Evolutionary conservation across 805 yeast genomes (phyloP), one percentile per base, ranked within the genome.

Genomic region (Saccharomyces cerevisiae): DNA sequence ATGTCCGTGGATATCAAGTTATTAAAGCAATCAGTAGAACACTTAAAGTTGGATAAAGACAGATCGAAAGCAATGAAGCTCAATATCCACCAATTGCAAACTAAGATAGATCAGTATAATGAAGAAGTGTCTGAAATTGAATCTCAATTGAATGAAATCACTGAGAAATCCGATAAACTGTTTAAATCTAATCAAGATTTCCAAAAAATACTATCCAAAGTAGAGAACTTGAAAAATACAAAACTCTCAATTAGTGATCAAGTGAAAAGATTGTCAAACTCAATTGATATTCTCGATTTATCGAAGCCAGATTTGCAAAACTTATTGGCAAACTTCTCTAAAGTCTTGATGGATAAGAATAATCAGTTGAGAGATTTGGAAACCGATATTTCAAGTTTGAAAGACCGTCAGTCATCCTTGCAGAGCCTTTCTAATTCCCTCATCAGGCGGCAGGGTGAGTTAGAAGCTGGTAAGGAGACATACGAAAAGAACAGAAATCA

Each of bases 161-260:
- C 84, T n/a, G 67, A 69, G 41, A 80, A 84, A 59, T 77, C 89
- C 2, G 84, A 86, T 49, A 65, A 65, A 13, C 72, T 91, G 13
- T 90, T 89, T 69, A 80, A 81, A 50, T 76, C 88, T 1, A 88
- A 89, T 63, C 96, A 89, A 65, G 85, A 86, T 55, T 91, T 85
- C 65, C 96, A 89, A 65, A 76, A 82, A 56, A 80, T 83, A 0
- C 65, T 91, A 22, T 82, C 86, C 29, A 80, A 80, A 57, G 69
- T 83, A 24, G 88, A 85, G 43, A 81, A 79, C 51, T 65, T 86
- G 48, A 71, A 73, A 36, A 80, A 79, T 50, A 77, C 78, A 49
- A 73, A 74, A 54, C 63, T 63, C 9, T 73, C 81, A 1, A 65
- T 81, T 3, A 57, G 61, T 1, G 81, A 79, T 17, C 87, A 84